Evolutionary conservation across 306 rosid genomes (phyloP).

Genomic region (Argentina anserina): DNA sequence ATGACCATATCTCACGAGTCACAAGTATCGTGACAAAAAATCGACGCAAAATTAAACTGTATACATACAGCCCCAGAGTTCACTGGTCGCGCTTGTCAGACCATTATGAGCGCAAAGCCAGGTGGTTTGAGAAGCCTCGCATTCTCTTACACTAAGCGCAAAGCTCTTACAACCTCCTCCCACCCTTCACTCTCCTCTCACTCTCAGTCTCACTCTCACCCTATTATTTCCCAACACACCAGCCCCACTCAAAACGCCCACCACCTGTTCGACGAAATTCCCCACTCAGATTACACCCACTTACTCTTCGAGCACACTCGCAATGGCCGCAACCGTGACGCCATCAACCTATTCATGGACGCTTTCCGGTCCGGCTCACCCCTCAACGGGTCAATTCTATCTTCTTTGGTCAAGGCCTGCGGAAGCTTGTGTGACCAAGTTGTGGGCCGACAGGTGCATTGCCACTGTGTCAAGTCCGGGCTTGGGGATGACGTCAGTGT

Average conservation of each 20-base stretch:
- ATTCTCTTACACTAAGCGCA: slow-evolving; percentile 3
- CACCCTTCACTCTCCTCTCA: slow-evolving; percentile 7
- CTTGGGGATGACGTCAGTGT: slow-evolving; percentile 53
- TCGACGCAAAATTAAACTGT: too few relatives aligned
- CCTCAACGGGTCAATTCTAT: slow-evolving; percentile 47
- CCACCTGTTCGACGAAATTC: slow-evolving; percentile 54
- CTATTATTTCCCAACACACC: not conserved
- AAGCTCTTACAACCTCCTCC: not conserved
- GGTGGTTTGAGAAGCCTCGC: slow-evolving; percentile 23
- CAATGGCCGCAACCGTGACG: slow-evolving; percentile 40
- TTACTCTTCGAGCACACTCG: slow-evolving; percentile 51
- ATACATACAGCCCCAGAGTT: too few relatives aligned
- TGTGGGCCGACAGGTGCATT: slow-evolving; percentile 64
- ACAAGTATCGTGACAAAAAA: too few relatives aligned
- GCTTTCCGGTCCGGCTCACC: slow-evolving; percentile 36
- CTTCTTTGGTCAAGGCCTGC: slow-evolving; percentile 57
- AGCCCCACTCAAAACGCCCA: slow-evolving; percentile 22
- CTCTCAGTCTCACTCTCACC: not conserved
- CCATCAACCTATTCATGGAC: slow-evolving; percentile 35
- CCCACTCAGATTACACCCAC: slow-evolving; percentile 33
- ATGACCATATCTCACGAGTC: too few relatives aligned
- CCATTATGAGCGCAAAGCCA: slow-evolving; percentile 26
- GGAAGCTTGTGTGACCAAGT: slow-evolving; percentile 41
- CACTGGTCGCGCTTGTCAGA: too few relatives aligned
- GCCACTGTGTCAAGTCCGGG: slow-evolving; percentile 63